Evolutionary conservation across 768 basidiomycete genomes (phyloP).

Genomic region (Boletus coccyginus): DNA sequence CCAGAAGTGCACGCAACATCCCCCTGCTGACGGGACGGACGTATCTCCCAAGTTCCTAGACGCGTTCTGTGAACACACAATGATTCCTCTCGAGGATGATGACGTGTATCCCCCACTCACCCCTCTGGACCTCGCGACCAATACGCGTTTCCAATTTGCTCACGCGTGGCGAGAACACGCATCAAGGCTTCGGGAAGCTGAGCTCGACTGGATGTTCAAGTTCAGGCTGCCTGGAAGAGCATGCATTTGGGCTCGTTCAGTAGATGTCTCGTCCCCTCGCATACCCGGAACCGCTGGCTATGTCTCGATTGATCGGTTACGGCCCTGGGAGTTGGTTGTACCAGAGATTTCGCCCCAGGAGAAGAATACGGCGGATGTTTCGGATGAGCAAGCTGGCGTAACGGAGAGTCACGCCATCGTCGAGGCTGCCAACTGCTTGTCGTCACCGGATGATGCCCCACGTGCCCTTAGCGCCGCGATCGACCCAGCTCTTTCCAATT

Average conservation of each 20-base stretch:
- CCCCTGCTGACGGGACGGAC: not conserved
- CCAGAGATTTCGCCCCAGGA: not conserved
- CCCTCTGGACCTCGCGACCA: slow-evolving; percentile 11
- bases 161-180: slow-evolving; percentile 16
- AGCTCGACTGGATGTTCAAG: slow-evolving; percentile 3
- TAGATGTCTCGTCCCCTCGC: not conserved
- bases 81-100: slow-evolving; percentile 15
- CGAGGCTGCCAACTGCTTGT: not conserved
- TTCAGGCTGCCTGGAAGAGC: not conserved
- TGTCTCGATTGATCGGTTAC: slow-evolving; percentile 7
- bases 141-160: slow-evolving; percentile 26
- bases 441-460: not conserved
- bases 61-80: slow-evolving; percentile 1
- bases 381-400: not conserved
- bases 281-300: slow-evolving; percentile 5
- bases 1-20: not conserved
- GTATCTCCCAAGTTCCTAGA: slow-evolving; percentile 4
- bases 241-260: slow-evolving; percentile 1
- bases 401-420: not conserved
- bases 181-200: slow-evolving; percentile 9
- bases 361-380: not conserved
- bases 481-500: not conserved
- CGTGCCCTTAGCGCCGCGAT: not conserved
- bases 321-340: slow-evolving; percentile 14
- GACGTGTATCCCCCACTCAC: slow-evolving; percentile 19